A percentile compares a stretch with the other conserved stretches of the same genome.
Conservation (phyloP, 257 asterid genomes). For the Cynanchum wilfordii region DNA sequence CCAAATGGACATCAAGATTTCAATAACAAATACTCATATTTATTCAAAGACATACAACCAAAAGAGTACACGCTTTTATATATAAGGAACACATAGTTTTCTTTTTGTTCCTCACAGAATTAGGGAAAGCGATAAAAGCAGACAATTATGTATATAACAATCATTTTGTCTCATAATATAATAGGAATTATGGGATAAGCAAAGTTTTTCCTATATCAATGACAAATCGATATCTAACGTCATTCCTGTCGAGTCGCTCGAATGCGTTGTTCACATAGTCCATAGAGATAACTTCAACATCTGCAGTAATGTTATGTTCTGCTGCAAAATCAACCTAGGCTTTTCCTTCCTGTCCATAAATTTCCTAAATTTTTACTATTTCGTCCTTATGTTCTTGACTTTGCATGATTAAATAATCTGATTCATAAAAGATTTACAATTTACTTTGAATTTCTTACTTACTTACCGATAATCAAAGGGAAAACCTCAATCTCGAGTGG, state of each 20-base stretch:
- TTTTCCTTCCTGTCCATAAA: constrained; percentile 16
- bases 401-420: too few species aligned
- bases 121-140: too few species aligned
- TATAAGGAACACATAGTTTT: too few species aligned
- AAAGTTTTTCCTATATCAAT: constrained; percentile 4
- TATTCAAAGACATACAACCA: too few species aligned
- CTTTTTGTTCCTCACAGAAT: too few species aligned
- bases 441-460: too few species aligned
- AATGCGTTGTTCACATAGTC: constrained; percentile 7
- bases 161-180: too few species aligned
- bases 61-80: too few species aligned
- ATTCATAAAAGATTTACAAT: too few species aligned
- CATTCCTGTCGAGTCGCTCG: constrained; percentile 6
- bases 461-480: constrained; percentile 37
- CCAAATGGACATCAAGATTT: too few species aligned
- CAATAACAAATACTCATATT: too few species aligned
- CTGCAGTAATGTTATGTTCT: constrained; percentile 10
- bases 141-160: too few species aligned
- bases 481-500: constrained; percentile 33
- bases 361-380: not conserved
- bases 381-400: not conserved
- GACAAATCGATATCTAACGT: constrained; percentile 9
- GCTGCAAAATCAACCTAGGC: constrained; percentile 20
- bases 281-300: constrained; percentile 5
- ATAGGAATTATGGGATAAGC: not conserved